These are phyloP conservation scores for Hyphopichia burtonii DNA, from an alignment of 1,139 yeast species.

Conservation along the genomic window DNA sequence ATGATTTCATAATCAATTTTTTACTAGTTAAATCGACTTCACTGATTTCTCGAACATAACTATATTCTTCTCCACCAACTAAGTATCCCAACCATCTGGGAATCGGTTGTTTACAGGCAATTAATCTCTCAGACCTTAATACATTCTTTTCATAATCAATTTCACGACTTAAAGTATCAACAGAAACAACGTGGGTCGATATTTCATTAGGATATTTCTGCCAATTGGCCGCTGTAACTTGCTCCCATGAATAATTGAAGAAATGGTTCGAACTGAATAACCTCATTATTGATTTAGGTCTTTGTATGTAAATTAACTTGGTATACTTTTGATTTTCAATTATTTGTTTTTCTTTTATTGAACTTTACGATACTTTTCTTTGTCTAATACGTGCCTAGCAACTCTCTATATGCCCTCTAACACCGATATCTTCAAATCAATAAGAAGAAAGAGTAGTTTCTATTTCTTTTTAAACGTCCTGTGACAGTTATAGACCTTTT, in stretches of 20 bases:
- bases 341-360: not conserved
- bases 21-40: constrained; percentile 69
- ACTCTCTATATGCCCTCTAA: no score
- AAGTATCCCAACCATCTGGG: constrained; percentile 78
- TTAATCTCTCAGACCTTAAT: constrained; percentile 79
- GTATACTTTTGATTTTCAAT: not conserved
- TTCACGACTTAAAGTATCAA: constrained; percentile 78
- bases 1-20: constrained; percentile 77
- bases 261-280: constrained; percentile 67
- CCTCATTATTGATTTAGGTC: constrained; percentile 62
- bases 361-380: not conserved
- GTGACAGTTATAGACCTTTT: no score
- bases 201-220: constrained; percentile 91
- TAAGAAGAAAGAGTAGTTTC: no score
- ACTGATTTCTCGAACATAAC: constrained; percentile 87
- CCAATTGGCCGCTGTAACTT: constrained; percentile 97
- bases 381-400: no score
- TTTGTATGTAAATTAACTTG: not conserved
- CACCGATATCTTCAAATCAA: no score
- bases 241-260: constrained; percentile 88
- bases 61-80: constrained; percentile 71
- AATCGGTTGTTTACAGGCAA: constrained; percentile 84
- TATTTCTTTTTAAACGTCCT: no score
- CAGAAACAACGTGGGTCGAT: constrained; percentile 93
- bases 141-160: constrained; percentile 54